phyloP scores from a whole-genome alignment of 169 alveolate species.

The Plasmodium yoelii region DNA sequence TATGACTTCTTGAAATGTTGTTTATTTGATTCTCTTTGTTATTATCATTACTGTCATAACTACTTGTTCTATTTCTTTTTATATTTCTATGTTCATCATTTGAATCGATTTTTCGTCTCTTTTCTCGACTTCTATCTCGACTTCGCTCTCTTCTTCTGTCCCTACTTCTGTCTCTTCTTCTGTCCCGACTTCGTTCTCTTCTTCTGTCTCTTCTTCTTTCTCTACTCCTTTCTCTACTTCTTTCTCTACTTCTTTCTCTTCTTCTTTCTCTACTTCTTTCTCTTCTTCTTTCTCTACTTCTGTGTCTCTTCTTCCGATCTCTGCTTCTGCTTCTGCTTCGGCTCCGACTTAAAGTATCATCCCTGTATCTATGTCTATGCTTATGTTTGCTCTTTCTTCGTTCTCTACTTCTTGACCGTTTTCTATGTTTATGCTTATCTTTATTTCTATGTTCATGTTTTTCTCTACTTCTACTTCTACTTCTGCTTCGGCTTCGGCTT shows the following conservation, averaged over 20 bases:
- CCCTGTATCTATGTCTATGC: conserved; percentile 4
- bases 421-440: neutral
- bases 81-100: conserved; percentile 9
- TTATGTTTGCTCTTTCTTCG: neutral
- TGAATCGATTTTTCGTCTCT: neutral
- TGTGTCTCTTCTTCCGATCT: conserved; percentile 16
- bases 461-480: neutral
- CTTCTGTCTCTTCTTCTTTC: conserved; percentile 9
- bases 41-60: neutral
- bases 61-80: neutral
- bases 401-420: neutral
- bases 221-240: conserved; percentile 53
- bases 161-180: conserved; percentile 11
- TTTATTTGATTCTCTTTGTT: neutral
- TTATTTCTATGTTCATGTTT: neutral
- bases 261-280: conserved; percentile 51
- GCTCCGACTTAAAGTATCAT: neutral
- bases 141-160: conserved; percentile 21
- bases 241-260: conserved; percentile 13
- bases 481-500: neutral
- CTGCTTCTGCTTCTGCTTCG: conserved; percentile 1
- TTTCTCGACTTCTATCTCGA: conserved; percentile 1
- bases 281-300: conserved; percentile 21
- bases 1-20: neutral
- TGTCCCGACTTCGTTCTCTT: conserved; percentile 24